Base-by-base conservation (phyloP, 2,329 filamentous ascomycete genomes). In the Neopestalotiopsis clavispora region DNA sequence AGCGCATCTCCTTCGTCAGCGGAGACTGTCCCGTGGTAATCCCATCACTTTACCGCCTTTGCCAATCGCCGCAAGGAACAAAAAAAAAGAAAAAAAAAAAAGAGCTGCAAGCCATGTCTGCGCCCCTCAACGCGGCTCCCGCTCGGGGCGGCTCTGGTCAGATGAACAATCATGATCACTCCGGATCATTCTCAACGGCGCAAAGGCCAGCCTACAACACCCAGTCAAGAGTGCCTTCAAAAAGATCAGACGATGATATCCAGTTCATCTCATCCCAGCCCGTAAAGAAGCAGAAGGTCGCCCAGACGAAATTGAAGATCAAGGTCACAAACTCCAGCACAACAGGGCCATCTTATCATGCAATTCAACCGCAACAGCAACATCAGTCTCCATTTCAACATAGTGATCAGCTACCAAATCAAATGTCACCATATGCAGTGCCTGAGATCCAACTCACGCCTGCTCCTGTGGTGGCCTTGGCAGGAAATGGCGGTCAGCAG, bases 241-340 rank as follows among this genome's bases (percentile, higher is more conserved):
- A 80, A 71, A 70, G 75, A 66, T 72, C 71, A 30, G 82, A 84
- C 62, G 79, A 81, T 68, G 84, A 85, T 64, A 76, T 85, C 40
- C 78, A 84, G 71, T 83, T 85, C 67, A 75, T 85, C 40, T 84
- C 81, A 58, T 80, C 78, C 23, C 80, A 81, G 30, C 82, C 83
- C 10, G 79, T 83, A 65, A 84, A 83, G 75, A 83, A 77, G 71
- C 75, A 72, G 57, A 80, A 75, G 72, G 72, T 72, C 69, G 78
- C 70, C 59, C 72, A 73, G 30, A 69, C 68, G 58, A 65, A 57
- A 20, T 60, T 32, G 30, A 38, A 62, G 40, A 40, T 45, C 23
- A 64, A 64, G 61, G n/a, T 64, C n/a, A 64, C 40, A 20, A 38
- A 38, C 17, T 20, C 61, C 30, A 17, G 32, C 17, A 40, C 61